Conservation (phyloP, 306 rosid species). For the Sesbania bispinosa region DNA sequence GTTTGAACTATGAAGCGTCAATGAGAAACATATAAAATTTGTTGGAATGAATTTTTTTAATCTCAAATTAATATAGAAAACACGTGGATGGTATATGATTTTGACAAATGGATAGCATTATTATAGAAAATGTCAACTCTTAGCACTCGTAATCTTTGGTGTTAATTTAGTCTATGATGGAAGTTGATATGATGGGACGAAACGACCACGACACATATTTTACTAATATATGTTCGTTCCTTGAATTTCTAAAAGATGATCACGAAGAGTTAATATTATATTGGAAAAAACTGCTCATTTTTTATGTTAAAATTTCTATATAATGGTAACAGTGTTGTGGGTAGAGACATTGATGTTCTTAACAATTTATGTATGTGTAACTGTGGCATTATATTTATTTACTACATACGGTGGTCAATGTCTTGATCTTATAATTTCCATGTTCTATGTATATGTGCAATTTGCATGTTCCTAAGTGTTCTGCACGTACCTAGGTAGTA, state of each 20-base stretch:
- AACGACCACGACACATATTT: conserved; percentile 19
- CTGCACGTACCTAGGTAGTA: background rate
- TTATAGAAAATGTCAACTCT: conserved; percentile 39
- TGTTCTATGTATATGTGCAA: conserved; percentile 9
- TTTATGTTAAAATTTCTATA: background rate
- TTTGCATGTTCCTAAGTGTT: conserved; percentile 9
- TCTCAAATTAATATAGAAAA: background rate
- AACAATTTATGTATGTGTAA: background rate
- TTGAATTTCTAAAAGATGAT: conserved; percentile 19
- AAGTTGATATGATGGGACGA: conserved; percentile 15
- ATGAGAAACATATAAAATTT: background rate
- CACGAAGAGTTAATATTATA: conserved; percentile 1
- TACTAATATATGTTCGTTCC: conserved; percentile 8
- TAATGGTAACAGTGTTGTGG: background rate
- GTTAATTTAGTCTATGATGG: conserved; percentile 11
- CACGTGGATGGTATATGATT: background rate
- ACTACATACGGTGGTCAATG: conserved; percentile 14
- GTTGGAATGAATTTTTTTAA: background rate
- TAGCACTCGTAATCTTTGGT: conserved; percentile 20
- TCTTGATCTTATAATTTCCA: conserved; percentile 29
- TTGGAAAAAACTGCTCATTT: background rate
- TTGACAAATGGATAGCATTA: conserved; percentile 35
- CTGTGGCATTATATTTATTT: background rate
- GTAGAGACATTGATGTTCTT: background rate
- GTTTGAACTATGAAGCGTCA: background rate